Evolutionary conservation across 2,329 filamentous ascomycete species (phyloP).

Genomic region (Ilyonectria sp.): DNA sequence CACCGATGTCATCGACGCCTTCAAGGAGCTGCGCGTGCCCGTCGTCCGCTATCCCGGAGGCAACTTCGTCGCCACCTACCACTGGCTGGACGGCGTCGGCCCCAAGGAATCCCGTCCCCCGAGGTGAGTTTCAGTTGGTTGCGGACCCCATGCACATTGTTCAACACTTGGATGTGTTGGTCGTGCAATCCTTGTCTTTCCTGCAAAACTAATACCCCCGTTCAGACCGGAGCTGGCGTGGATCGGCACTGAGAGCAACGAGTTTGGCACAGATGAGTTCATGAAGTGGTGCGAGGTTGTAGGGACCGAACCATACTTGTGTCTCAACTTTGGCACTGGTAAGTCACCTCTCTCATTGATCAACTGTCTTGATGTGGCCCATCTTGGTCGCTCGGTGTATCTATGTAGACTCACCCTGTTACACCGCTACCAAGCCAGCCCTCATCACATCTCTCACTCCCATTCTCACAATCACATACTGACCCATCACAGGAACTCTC

Average conservation of each 20-base stretch:
- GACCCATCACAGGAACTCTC: conserved; percentile 54
- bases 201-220: not conserved
- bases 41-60: conserved; percentile 87
- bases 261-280: conserved; percentile 90
- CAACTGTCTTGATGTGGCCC: not conserved
- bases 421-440: not conserved
- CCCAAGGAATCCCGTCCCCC: conserved; percentile 77
- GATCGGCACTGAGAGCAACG: conserved; percentile 82
- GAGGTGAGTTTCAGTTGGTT: conserved; percentile 42
- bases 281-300: conserved; percentile 84
- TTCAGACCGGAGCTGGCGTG: conserved; percentile 80
- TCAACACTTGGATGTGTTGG: not conserved
- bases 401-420: not conserved
- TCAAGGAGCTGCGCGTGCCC: conserved; percentile 82
- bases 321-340: conserved; percentile 86
- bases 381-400: not conserved
- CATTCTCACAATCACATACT: conserved; percentile 12
- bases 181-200: not conserved
- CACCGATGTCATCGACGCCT: conserved; percentile 81
- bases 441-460: not conserved
- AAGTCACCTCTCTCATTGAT: conserved; percentile 17
- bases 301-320: conserved; percentile 83
- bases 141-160: not conserved
- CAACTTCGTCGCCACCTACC: conserved; percentile 88
- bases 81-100: conserved; percentile 87